phyloP scores from a whole-genome alignment of 345 rosid genomes.

The Geranium brycei region DNA sequence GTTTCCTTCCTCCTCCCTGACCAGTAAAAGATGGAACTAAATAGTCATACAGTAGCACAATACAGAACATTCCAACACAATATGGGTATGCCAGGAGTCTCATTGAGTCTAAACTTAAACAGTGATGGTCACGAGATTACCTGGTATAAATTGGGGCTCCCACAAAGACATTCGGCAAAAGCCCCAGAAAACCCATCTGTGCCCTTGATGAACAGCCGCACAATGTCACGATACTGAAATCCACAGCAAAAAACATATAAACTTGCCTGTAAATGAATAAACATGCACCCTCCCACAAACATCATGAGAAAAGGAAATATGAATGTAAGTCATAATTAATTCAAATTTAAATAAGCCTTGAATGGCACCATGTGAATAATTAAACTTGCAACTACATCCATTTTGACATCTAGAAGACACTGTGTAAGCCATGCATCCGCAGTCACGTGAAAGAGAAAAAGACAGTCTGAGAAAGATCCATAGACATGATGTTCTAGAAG shows the following conservation, averaged over 20 bases:
- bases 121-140: slow-evolving; percentile 15
- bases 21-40: slow-evolving; percentile 7
- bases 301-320: not conserved
- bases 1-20: slow-evolving; percentile 89
- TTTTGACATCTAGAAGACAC: not conserved
- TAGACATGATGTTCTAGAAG: too few relatives aligned
- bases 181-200: slow-evolving; percentile 91
- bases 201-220: slow-evolving; percentile 92
- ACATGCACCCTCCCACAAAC: not conserved
- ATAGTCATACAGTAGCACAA: not conserved
- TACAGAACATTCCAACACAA: not conserved
- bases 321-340: not conserved
- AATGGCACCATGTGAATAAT: too few relatives aligned
- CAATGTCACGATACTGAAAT: slow-evolving; percentile 82
- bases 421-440: not conserved
- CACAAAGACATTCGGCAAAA: slow-evolving; percentile 95
- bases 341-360: not conserved
- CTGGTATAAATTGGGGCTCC: slow-evolving; percentile 90
- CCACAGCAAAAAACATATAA: slow-evolving; percentile 10
- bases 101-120: not conserved
- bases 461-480: too few relatives aligned
- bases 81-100: not conserved
- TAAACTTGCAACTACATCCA: too few relatives aligned
- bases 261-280: not conserved
- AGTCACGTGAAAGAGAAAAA: too few relatives aligned